A percentile compares a stretch with the other conserved stretches of the same genome.
Evolutionary conservation across 2,329 filamentous ascomycete species (phyloP).

Genomic region (Colletotrichum zoysiae): DNA sequence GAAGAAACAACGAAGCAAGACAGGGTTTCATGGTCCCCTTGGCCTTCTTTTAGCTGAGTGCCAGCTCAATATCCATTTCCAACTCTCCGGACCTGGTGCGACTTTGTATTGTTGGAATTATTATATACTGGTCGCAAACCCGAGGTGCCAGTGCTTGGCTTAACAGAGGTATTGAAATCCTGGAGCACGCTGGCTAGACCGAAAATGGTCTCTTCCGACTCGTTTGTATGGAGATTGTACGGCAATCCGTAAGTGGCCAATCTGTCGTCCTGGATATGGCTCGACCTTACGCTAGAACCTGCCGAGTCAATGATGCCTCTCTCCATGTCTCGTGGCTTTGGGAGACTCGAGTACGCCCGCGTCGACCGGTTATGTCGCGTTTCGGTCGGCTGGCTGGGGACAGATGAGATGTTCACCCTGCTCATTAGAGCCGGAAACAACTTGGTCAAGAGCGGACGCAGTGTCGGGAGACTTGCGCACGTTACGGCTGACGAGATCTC

Average conservation of each 20-base stretch:
- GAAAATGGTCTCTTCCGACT: slow-evolving; percentile 30
- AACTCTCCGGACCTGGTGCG: slow-evolving; percentile 1
- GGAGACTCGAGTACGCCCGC: slow-evolving; percentile 20
- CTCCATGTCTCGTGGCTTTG: slow-evolving; percentile 23
- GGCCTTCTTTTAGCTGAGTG: not conserved
- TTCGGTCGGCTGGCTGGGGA: slow-evolving; percentile 30
- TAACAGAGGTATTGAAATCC: slow-evolving; percentile 22
- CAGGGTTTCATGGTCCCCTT: not conserved
- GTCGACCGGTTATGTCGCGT: slow-evolving; percentile 16
- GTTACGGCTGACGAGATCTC: slow-evolving; percentile 44
- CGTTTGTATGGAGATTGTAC: slow-evolving; percentile 21
- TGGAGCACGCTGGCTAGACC: slow-evolving; percentile 32
- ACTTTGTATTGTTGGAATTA: slow-evolving; percentile 4
- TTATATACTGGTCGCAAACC: slow-evolving; percentile 7
- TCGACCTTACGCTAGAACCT: slow-evolving; percentile 21
- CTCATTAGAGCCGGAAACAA: slow-evolving; percentile 33
- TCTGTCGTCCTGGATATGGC: slow-evolving; percentile 18
- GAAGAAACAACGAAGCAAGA: not conserved
- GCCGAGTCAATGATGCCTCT: slow-evolving; percentile 13
- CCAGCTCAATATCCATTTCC: slow-evolving; percentile 5
- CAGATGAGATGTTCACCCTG: slow-evolving; percentile 29
- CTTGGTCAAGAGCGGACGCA: slow-evolving; percentile 44
- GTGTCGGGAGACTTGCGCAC: slow-evolving; percentile 45
- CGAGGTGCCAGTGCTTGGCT: slow-evolving; percentile 2
- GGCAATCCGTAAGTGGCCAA: slow-evolving; percentile 4